phyloP scores from a whole-genome alignment of 441 rosid species.

The Isatis lusitanica region DNA sequence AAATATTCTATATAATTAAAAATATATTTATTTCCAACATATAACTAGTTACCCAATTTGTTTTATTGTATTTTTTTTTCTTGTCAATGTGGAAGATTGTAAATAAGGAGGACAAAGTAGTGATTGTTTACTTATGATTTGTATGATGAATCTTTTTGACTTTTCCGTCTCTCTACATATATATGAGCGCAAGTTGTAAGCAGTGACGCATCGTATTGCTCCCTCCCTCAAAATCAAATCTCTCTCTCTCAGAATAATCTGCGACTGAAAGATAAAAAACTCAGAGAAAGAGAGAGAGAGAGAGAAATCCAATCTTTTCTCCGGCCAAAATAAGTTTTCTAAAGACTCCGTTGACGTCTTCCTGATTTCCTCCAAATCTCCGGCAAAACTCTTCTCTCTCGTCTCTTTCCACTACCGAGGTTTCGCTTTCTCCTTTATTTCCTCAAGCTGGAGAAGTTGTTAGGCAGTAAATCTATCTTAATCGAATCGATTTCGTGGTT shows the following conservation, averaged over 20 bases:
- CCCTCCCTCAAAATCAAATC: background rate
- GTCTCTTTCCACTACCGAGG: slow-evolving; percentile 18
- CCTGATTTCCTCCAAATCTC: slow-evolving; percentile 25
- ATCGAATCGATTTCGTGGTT: slow-evolving; percentile 18
- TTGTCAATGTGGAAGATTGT: background rate
- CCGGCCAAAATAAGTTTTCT: background rate
- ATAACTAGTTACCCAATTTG: background rate
- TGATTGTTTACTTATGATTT: background rate
- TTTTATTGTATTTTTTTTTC: background rate
- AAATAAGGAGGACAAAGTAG: background rate
- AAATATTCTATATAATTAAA: too few species aligned
- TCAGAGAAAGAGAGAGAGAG: background rate
- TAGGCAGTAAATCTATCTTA: background rate
- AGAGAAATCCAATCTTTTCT: background rate
- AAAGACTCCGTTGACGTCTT: slow-evolving; percentile 14
- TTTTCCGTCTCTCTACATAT: slow-evolving; percentile 2
- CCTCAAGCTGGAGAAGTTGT: too few species aligned
- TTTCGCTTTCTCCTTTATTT: slow-evolving; percentile 2
- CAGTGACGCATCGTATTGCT: slow-evolving; percentile 32
- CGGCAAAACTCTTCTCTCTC: background rate
- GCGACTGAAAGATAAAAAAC: background rate
- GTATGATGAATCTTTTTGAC: slow-evolving; percentile 5
- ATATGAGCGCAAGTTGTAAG: slow-evolving; percentile 19
- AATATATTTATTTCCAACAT: too few species aligned
- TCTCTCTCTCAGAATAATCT: background rate